phyloP scores from a whole-genome alignment of 75 land plant species.

The Larix kaempferi region DNA sequence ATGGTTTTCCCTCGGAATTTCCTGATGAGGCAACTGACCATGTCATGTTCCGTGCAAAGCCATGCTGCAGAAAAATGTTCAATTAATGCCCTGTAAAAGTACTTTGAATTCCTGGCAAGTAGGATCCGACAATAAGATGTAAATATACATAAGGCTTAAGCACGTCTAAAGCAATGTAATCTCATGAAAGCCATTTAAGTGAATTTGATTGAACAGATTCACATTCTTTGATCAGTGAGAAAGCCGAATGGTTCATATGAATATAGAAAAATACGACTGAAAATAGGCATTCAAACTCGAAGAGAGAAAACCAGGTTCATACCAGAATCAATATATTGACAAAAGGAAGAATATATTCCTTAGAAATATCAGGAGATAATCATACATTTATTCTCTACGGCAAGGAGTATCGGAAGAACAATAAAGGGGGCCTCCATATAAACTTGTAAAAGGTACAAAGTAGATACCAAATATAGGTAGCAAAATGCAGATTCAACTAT shows the following conservation, averaged over 20 bases:
- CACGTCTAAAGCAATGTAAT: too few relatives aligned
- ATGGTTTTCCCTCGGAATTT: conserved; percentile 56
- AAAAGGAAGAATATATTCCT: neutral
- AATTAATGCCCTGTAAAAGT: neutral
- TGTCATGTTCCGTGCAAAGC: conserved; percentile 93
- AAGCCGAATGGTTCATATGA: neutral
- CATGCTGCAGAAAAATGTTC: conserved; percentile 65
- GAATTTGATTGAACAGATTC: neutral
- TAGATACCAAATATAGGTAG: neutral
- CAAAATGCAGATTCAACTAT: neutral
- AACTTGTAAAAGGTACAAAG: neutral
- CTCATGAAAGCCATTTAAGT: too few relatives aligned
- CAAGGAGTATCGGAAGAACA: neutral
- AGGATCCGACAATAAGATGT: neutral
- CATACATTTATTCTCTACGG: neutral
- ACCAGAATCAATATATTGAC: neutral
- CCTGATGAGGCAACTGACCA: conserved; percentile 72
- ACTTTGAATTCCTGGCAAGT: neutral
- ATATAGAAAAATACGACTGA: neutral
- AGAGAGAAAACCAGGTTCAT: neutral
- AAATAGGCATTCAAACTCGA: neutral
- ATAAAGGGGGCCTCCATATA: neutral
- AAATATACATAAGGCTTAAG: neutral
- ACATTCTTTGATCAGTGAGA: neutral
- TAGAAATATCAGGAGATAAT: neutral